These are phyloP conservation scores for Trichodelitschia bisporula DNA, from an alignment of 495 filamentous ascomycete genomes.

Conservation along the genomic window DNA sequence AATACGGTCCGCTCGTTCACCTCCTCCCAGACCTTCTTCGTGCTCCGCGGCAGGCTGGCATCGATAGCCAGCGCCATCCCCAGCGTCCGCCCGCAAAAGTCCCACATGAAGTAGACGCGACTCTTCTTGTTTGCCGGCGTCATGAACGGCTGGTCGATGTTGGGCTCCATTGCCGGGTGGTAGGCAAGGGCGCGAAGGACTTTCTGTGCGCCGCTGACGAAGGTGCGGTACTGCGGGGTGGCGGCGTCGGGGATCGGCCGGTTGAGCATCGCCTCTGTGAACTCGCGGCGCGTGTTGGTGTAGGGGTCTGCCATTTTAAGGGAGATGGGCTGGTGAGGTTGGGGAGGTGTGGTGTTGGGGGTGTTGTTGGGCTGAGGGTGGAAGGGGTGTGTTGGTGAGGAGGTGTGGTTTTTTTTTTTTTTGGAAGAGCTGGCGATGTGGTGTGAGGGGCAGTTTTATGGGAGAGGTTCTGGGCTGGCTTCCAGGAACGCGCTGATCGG, in stretches of 20 bases:
- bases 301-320: too few relatives aligned
- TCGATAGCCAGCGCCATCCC: not conserved
- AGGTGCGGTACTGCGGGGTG: conserved; percentile 3
- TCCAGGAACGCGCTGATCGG: too few relatives aligned
- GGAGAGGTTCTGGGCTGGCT: too few relatives aligned
- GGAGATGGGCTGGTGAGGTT: too few relatives aligned
- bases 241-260: conserved; percentile 2
- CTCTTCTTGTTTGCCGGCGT: conserved; percentile 14
- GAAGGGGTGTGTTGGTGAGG: too few relatives aligned
- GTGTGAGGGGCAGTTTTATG: too few relatives aligned
- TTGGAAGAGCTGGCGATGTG: too few relatives aligned
- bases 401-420: too few relatives aligned
- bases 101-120: conserved; percentile 18
- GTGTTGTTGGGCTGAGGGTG: too few relatives aligned
- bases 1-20: not conserved
- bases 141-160: conserved; percentile 15
- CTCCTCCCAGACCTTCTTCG: not conserved
- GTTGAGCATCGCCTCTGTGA: not conserved
- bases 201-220: conserved; percentile 3
- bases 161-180: conserved; percentile 15
- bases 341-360: too few relatives aligned
- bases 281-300: conserved; percentile 3
- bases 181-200: conserved; percentile 12
- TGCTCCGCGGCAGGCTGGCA: not conserved
- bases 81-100: conserved; percentile 13